Conservation (phyloP, 345 rosid genomes). For the Salix exigua region DNA sequence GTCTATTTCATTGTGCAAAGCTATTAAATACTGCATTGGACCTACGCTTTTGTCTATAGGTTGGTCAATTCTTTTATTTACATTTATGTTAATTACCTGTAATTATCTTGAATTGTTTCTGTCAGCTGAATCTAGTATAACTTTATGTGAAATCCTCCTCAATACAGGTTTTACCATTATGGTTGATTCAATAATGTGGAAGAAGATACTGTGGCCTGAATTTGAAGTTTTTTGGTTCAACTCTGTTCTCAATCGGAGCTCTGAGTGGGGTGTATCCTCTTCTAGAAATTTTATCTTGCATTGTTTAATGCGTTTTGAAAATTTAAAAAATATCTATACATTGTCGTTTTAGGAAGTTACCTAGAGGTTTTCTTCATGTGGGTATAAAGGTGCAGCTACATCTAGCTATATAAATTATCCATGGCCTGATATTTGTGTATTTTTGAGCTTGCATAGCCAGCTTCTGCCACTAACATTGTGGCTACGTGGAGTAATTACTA, state of each 20-base stretch:
- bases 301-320: background rate
- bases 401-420: background rate
- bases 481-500: no score
- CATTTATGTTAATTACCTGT: background rate
- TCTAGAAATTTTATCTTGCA: background rate
- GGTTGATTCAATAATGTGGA: slow-evolving; percentile 95
- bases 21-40: slow-evolving; percentile 57
- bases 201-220: slow-evolving; percentile 80
- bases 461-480: background rate
- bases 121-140: background rate
- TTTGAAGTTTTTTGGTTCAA: slow-evolving; percentile 97
- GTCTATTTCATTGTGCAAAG: slow-evolving; percentile 64
- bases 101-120: background rate
- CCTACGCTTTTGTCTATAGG: slow-evolving; percentile 58
- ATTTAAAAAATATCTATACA: background rate
- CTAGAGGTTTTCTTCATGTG: background rate
- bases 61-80: slow-evolving; percentile 29
- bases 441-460: background rate
- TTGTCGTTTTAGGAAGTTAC: background rate
- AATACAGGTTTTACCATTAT: slow-evolving; percentile 65
- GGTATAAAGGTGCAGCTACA: background rate
- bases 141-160: slow-evolving; percentile 26
- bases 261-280: slow-evolving; percentile 99
- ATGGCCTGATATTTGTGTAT: background rate
- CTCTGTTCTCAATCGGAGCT: slow-evolving; percentile 88